Evolutionary conservation across 108 stramenopile species (phyloP), one percentile per base, ranked within the genome.

Genomic region (Cylindrotheca closterium): DNA sequence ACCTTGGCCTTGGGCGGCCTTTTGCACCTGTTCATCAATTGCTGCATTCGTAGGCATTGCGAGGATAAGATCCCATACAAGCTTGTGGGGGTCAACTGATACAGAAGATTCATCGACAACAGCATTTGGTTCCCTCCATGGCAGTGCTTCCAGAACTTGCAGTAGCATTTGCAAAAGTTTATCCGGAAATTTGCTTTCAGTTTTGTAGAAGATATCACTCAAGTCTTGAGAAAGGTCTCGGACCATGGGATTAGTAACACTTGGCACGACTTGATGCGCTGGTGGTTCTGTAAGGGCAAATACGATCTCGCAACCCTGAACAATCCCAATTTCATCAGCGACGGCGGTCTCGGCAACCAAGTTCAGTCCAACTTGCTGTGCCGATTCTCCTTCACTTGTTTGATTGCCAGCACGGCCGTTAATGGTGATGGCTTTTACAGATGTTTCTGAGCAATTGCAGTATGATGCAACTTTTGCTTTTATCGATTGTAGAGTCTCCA

Each of bases 61-160:
- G 46, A 88, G 65, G n/a, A 98, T 74, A 26, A 96, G 75, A 60
- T 93, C 94, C 97, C 97, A 98, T 2, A 93, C 84, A 34, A 94
- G 76, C 33, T 83, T 72, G 63, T 87, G 83, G 0, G 85, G 71
- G 50, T 84, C 79, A 28, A 48, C 55, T 12, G 34, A 23, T 7
- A 42, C 48, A 21, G 49, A 24, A 3, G 63, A 23, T 21, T 19
- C 55, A 49, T 73, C 70, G 31, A 51, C 66, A 49, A 70, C 73
- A 15, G 58, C 53, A 30, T 30, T 25, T 3, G 63, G 21, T 28
- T 79, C 76, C 18, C 58, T 22, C 67, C 60, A 63, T 18, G 91
- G 87, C 5, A 93, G 73, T 0, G 80, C 62, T 51, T 87, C 87
- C 24, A 93, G 49, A 3, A 93, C 73, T 45, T 68, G 71, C 34